These are phyloP conservation scores for apple (Malus domestica) DNA, from an alignment of 306 rosid genomes.

Conservation along the genomic window ASM211411v1 NC_041802.1:16440001-16440500, in stretches of 20 bases:
- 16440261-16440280: conserved; percentile 16
- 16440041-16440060: not conserved
- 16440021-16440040: too few relatives aligned
- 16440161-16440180: conserved; percentile 56
- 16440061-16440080: not conserved
- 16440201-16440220: conserved; percentile 3
- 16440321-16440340: conserved; percentile 39
- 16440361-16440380: not conserved
- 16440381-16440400: not conserved
- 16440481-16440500: not conserved
- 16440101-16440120: conserved; percentile 68
- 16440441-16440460: not conserved
- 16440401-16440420: not conserved
- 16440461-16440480: not conserved
- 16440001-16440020: too few relatives aligned
- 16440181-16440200: conserved; percentile 71
- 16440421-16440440: not conserved
- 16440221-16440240: not conserved
- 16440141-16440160: conserved; percentile 55
- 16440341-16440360: conserved; percentile 84
- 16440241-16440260: not conserved
- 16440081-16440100: conserved; percentile 29
- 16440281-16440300: conserved; percentile 24
- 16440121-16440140: conserved; percentile 59
- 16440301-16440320: conserved; percentile 28